Percentiles rank a stretch among this genome's conserved stretches.
Conservation (phyloP, 2,329 filamentous ascomycete species). For the Colletotrichum eleusines region DNA sequence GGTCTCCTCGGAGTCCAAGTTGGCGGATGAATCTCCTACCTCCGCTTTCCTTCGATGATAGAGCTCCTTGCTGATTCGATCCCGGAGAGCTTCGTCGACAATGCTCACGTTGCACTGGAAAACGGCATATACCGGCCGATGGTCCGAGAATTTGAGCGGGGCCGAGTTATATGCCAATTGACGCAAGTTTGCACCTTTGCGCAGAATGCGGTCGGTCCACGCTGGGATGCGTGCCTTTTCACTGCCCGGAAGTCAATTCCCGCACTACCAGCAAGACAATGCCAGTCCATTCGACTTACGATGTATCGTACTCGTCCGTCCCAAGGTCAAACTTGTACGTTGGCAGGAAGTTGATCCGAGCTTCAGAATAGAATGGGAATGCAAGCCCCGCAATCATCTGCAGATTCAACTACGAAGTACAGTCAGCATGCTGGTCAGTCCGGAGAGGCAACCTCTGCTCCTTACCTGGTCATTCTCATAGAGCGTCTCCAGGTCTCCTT, state of each 20-base stretch:
- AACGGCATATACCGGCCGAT: slow-evolving; percentile 91
- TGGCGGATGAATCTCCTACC: slow-evolving; percentile 72
- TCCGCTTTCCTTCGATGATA: slow-evolving; percentile 78
- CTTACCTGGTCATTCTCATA: slow-evolving; percentile 91
- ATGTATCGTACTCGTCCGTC: slow-evolving; percentile 90
- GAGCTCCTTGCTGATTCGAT: slow-evolving; percentile 78
- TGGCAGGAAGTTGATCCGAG: slow-evolving; percentile 86
- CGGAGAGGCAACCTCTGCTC: too few species aligned
- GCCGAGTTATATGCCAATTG: slow-evolving; percentile 88
- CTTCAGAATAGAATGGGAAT: slow-evolving; percentile 93
- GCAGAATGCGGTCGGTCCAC: slow-evolving; percentile 94
- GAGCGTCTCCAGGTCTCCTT: slow-evolving; percentile 79
- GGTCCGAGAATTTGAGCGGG: slow-evolving; percentile 89
- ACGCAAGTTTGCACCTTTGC: slow-evolving; percentile 84
- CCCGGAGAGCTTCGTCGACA: slow-evolving; percentile 79
- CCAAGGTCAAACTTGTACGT: slow-evolving; percentile 97
- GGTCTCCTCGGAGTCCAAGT: slow-evolving; percentile 66
- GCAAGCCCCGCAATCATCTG: slow-evolving; percentile 95
- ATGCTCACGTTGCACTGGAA: slow-evolving; percentile 88
- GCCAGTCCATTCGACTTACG: slow-evolving; percentile 62
- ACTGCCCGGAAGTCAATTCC: slow-evolving; percentile 57
- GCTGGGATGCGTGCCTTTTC: slow-evolving; percentile 96
- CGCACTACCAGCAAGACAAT: background rate
- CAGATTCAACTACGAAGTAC: slow-evolving; percentile 76
- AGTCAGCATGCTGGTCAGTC: background rate